Base-by-base conservation (phyloP, 1,284 basidiomycete species). In the Hypsizygus ulmarius region DNA sequence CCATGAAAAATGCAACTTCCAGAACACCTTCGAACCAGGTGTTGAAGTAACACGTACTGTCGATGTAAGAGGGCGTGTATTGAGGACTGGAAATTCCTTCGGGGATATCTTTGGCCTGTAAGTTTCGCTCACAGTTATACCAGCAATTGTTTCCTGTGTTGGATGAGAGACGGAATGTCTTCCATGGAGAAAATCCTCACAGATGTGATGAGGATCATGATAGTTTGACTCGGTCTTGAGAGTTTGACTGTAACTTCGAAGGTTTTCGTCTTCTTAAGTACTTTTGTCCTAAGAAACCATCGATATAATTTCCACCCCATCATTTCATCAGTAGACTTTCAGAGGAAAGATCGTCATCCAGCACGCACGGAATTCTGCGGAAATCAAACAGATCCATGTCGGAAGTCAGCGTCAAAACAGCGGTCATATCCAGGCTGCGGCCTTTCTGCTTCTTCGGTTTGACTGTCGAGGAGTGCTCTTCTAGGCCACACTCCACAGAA, bases 361-460 rank as follows among this genome's bases (percentile, higher is more conserved):
- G 6, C 27, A 68, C 82, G 60, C 57, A 90, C 88, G 77, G 72
- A 42, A 87, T 87, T 27, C 86, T 77, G 35, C 88, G 82, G 59
- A 87, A 90, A 60, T 92, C 88, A 48, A 91, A 62, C 45, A 86
- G 79, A 28, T 79, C 73, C 58, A 79, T 62, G 59, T 90, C 87
- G 2, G 87, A 90, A 0, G 84, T 89, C 29, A 87, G 47, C 3
- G 84, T 83, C 39, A 90, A 63, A n/a, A 92, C 72, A 15, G 75
- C 71, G 0, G 89, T 88, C 75, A 81, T 81, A 49, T 84, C 79
- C 5, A 67, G 61, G 38, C 65, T 66, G 29, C 70, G 69, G 45
- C 62, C 57, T 55, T 77, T 81, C 2, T 54, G 55, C 58, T 77
- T 85, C 61, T 78, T 81, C 10, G 50, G 32, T 45, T 62, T 65